Percentiles rank a stretch among this genome's conserved stretches.
Conservation (phyloP, 2,329 filamentous ascomycete genomes). For the Beauveria bassiana region DNA sequence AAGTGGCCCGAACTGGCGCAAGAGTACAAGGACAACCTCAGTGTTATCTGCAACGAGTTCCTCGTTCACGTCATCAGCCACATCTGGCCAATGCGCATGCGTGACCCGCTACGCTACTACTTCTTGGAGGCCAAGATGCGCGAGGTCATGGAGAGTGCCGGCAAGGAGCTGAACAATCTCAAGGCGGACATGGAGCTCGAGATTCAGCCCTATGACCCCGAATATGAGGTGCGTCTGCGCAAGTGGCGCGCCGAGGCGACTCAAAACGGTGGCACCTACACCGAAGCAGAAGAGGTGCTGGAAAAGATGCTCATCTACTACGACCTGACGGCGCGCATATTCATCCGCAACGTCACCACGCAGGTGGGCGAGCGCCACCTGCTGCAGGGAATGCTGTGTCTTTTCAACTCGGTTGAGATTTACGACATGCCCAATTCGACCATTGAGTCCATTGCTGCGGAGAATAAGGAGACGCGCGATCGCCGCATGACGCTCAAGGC, state of each 20-base stretch:
- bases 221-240: constrained; percentile 43
- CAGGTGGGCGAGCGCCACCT: constrained; percentile 45
- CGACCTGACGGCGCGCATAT: constrained; percentile 43
- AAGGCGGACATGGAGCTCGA: constrained; percentile 45
- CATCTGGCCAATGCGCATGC: constrained; percentile 43
- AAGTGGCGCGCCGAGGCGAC: constrained; percentile 37
- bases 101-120: constrained; percentile 39
- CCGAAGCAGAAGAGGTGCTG: constrained; percentile 43
- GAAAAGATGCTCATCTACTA: constrained; percentile 52
- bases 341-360: constrained; percentile 44
- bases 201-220: constrained; percentile 45
- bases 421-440: constrained; percentile 36
- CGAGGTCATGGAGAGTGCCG: constrained; percentile 37
- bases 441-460: constrained; percentile 43
- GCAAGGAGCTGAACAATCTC: constrained; percentile 37
- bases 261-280: constrained; percentile 37
- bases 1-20: constrained; percentile 45
- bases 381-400: constrained; percentile 41
- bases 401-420: constrained; percentile 46
- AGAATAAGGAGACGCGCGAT: constrained; percentile 46
- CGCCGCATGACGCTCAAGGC: constrained; percentile 38
- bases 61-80: constrained; percentile 43
- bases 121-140: constrained; percentile 43
- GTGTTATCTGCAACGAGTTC: constrained; percentile 47
- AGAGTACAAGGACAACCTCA: constrained; percentile 47